Evolutionary conservation across 495 filamentous ascomycete species (phyloP).

Genomic region (Trichoderma reesei): DNA sequence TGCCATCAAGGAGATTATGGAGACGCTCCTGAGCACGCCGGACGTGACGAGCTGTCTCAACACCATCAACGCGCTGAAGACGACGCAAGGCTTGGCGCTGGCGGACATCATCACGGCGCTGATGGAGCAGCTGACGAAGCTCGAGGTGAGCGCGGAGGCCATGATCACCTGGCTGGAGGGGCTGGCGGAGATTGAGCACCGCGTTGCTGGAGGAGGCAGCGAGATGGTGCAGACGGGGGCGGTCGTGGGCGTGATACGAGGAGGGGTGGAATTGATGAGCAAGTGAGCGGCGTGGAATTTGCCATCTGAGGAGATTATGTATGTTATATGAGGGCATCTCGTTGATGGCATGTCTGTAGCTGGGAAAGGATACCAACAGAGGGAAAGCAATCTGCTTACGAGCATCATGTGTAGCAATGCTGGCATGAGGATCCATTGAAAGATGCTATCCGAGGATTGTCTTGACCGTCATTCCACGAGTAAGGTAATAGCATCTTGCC

Average conservation of each 20-base stretch:
- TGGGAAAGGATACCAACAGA: not conserved
- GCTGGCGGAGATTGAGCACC: conserved; percentile 84
- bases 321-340: not conserved
- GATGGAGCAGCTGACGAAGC: conserved; percentile 65
- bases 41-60: conserved; percentile 81
- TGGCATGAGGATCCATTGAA: not conserved
- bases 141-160: conserved; percentile 80
- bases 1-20: conserved; percentile 75
- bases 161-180: conserved; percentile 88
- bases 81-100: conserved; percentile 77
- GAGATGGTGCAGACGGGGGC: conserved; percentile 88
- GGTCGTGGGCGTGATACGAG: conserved; percentile 78
- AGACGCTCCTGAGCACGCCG: conserved; percentile 68
- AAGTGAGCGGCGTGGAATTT: not conserved
- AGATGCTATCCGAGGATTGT: too few species aligned
- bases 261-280: conserved; percentile 65
- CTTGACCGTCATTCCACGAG: too few species aligned
- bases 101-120: conserved; percentile 87
- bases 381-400: too few species aligned
- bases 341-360: not conserved
- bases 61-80: conserved; percentile 78
- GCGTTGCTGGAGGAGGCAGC: conserved; percentile 80
- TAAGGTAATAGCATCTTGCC: too few species aligned
- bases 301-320: not conserved
- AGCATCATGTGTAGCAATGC: too few species aligned